Evolutionary conservation across 2,329 filamentous ascomycete genomes (phyloP).

Genomic region (Calcarisporium arbuscula): DNA sequence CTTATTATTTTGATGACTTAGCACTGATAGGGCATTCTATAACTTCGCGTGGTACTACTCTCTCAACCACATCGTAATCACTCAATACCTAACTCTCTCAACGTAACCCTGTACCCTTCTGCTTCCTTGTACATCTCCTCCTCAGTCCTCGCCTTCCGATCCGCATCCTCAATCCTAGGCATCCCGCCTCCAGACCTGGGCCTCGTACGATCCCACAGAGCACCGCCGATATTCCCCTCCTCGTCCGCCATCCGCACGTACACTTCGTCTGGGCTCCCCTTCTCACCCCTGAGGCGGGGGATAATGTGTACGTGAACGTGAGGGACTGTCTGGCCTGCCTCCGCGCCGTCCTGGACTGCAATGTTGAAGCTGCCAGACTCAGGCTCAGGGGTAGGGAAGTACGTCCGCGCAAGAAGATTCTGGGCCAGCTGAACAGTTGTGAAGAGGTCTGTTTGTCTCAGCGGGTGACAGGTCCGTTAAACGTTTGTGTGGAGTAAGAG

Average conservation of each 20-base stretch:
- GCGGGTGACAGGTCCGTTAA: slow-evolving; percentile 65
- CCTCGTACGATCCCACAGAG: slow-evolving; percentile 51
- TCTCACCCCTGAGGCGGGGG: slow-evolving; percentile 58
- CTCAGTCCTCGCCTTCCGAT: slow-evolving; percentile 58
- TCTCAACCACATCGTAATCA: slow-evolving; percentile 8
- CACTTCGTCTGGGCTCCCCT: slow-evolving; percentile 55
- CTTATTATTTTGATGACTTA: no score
- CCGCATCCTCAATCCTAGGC: slow-evolving; percentile 64
- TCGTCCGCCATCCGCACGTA: slow-evolving; percentile 80
- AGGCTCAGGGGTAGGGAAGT: slow-evolving; percentile 44
- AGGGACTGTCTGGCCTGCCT: slow-evolving; percentile 87
- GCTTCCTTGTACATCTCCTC: slow-evolving; percentile 81
- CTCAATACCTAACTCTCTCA: slow-evolving; percentile 36
- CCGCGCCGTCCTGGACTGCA: slow-evolving; percentile 85
- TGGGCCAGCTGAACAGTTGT: slow-evolving; percentile 77
- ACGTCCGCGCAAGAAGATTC: slow-evolving; percentile 59
- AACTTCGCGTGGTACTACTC: neutral
- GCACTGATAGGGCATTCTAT: neutral
- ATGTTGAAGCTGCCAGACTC: slow-evolving; percentile 78
- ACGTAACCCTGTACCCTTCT: slow-evolving; percentile 49
- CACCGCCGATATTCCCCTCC: slow-evolving; percentile 73
- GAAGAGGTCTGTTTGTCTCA: slow-evolving; percentile 80
- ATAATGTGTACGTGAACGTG: slow-evolving; percentile 94
- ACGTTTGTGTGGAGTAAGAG: slow-evolving; percentile 60
- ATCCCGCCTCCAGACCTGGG: slow-evolving; percentile 52